A percentile compares a stretch with the other conserved stretches of the same genome.
These are phyloP conservation scores for Sporothrix variecibatus DNA, from an alignment of 2,329 filamentous ascomycete genomes.

Conservation along the genomic window DNA sequence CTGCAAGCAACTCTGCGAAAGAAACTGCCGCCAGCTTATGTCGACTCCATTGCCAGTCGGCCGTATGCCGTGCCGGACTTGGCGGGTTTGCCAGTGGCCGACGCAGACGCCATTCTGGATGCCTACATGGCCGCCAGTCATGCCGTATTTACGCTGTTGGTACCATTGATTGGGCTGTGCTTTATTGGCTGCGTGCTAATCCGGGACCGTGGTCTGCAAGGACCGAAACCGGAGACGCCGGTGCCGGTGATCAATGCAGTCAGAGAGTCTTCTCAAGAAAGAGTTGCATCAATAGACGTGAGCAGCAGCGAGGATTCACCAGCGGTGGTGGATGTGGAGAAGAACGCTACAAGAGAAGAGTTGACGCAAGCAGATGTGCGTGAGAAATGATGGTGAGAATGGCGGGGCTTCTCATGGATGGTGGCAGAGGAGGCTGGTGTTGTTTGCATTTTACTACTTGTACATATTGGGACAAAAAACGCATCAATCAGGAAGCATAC, in stretches of 20 bases:
- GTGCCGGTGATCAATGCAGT: background rate
- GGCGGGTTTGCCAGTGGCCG: background rate
- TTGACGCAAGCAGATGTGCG: background rate
- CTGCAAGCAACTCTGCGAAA: slow-evolving; percentile 36
- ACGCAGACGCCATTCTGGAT: slow-evolving; percentile 29
- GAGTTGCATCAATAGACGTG: background rate
- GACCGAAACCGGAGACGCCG: background rate
- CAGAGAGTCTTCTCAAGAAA: background rate
- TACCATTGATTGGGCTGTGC: slow-evolving; percentile 55
- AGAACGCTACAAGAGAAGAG: background rate
- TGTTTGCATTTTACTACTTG: background rate
- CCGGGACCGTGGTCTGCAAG: slow-evolving; percentile 49
- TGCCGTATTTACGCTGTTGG: slow-evolving; percentile 58
- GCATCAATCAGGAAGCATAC: background rate
- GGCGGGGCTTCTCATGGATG: too few species aligned
- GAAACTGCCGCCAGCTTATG: slow-evolving; percentile 26
- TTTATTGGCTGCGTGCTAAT: slow-evolving; percentile 54
- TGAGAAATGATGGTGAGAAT: background rate
- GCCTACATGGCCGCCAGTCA: slow-evolving; percentile 47
- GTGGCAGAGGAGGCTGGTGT: too few species aligned
- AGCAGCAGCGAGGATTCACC: background rate
- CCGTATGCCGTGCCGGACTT: slow-evolving; percentile 36
- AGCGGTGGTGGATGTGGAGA: background rate
- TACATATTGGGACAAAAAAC: background rate
- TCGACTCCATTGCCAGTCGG: slow-evolving; percentile 33